Conservation (phyloP, 495 filamentous ascomycete genomes). For the Penicillium macrosclerotiorum region DNA sequence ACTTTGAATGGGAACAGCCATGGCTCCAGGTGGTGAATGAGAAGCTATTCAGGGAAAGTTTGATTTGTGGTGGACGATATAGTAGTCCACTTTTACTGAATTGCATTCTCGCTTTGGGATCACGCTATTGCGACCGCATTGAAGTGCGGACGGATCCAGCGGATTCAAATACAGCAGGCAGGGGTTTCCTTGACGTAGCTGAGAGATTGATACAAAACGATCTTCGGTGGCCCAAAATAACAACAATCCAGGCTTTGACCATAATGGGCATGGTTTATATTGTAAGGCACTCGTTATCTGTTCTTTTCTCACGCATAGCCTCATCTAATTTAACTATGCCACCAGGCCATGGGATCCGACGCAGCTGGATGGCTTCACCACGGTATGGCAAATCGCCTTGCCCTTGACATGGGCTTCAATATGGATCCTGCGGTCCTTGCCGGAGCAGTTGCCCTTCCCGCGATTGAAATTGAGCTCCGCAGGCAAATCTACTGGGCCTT, state of each 20-base stretch:
- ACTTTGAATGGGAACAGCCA: conserved; percentile 82
- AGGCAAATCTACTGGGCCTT: conserved; percentile 32
- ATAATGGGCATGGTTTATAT: conserved; percentile 56
- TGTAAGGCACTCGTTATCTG: conserved; percentile 6
- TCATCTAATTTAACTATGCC: neutral
- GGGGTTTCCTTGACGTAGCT: conserved; percentile 70
- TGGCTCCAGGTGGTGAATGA: conserved; percentile 70
- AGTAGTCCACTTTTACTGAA: conserved; percentile 76
- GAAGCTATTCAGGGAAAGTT: conserved; percentile 68
- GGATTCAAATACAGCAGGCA: conserved; percentile 64
- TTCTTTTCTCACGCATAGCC: neutral
- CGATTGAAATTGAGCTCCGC: conserved; percentile 27
- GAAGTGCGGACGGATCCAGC: conserved; percentile 59
- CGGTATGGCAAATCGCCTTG: conserved; percentile 28
- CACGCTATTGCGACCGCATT: conserved; percentile 66
- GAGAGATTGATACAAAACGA: conserved; percentile 54
- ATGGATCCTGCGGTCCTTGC: conserved; percentile 27
- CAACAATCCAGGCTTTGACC: conserved; percentile 74
- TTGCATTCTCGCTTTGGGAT: conserved; percentile 68
- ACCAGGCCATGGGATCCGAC: conserved; percentile 27
- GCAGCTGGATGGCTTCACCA: conserved; percentile 30
- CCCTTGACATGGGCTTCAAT: conserved; percentile 30
- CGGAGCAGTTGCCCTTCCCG: conserved; percentile 17
- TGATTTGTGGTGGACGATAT: conserved; percentile 53
- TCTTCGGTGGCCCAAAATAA: conserved; percentile 59